Conservation (phyloP, 2,329 filamentous ascomycete genomes). For the Phyllosticta capitalensis region DNA sequence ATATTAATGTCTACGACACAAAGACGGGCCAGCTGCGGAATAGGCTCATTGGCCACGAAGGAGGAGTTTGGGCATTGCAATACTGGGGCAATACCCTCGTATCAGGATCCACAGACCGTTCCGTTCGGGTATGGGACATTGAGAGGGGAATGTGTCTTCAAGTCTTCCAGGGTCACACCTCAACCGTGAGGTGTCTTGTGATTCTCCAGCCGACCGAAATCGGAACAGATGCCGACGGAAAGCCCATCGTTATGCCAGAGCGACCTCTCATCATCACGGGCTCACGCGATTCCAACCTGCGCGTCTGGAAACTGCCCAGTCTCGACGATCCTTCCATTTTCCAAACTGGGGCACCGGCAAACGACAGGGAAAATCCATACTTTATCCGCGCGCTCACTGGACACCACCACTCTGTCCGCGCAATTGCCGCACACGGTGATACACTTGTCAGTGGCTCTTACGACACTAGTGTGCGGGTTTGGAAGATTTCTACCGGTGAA, state of each 20-base stretch:
- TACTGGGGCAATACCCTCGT: slow-evolving; percentile 93
- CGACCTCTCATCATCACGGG: slow-evolving; percentile 96
- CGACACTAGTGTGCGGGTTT: slow-evolving; percentile 81
- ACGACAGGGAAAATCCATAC: slow-evolving; percentile 78
- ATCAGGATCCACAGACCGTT: slow-evolving; percentile 90
- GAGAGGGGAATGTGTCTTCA: slow-evolving; percentile 87
- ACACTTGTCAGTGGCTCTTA: slow-evolving; percentile 97
- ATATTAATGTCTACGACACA: slow-evolving; percentile 97
- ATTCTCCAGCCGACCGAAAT: slow-evolving; percentile 82
- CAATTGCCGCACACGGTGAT: slow-evolving; percentile 89
- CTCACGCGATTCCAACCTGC: slow-evolving; percentile 84
- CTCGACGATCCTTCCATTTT: slow-evolving; percentile 68
- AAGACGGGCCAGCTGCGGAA: slow-evolving; percentile 80
- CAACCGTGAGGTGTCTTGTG: slow-evolving; percentile 89
- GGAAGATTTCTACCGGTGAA: slow-evolving; percentile 95
- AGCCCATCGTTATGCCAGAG: slow-evolving; percentile 78
- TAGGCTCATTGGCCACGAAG: slow-evolving; percentile 85
- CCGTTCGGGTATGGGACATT: slow-evolving; percentile 99
- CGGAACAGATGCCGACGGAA: slow-evolving; percentile 60
- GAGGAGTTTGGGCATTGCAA: slow-evolving; percentile 93
- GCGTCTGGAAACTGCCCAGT: slow-evolving; percentile 89
- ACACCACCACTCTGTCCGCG: slow-evolving; percentile 87
- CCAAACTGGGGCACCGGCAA: slow-evolving; percentile 65
- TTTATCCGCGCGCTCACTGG: slow-evolving; percentile 81
- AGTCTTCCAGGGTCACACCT: slow-evolving; percentile 95